These are phyloP conservation scores for Sphaerulina vaccinii DNA, from an alignment of 2,329 filamentous ascomycete genomes.

Conservation along the genomic window DNA sequence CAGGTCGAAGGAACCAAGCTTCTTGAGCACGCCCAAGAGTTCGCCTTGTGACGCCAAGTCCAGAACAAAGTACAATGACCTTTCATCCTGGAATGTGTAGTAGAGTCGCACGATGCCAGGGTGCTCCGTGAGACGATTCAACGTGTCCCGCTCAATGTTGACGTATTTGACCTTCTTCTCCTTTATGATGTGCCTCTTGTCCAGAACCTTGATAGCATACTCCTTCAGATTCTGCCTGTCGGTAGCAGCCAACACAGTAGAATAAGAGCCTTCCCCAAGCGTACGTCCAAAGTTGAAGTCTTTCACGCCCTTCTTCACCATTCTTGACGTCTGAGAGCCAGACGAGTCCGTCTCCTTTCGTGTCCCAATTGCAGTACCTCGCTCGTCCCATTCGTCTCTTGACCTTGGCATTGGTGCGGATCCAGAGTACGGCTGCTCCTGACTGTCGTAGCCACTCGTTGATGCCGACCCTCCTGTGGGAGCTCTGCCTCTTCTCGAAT, in stretches of 20 bases:
- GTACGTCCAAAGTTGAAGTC: conserved; percentile 93
- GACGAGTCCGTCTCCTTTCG: conserved; percentile 76
- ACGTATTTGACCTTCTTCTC: conserved; percentile 99
- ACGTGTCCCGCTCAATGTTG: conserved; percentile 97
- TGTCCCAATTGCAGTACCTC: conserved; percentile 81
- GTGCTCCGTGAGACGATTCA: conserved; percentile 94
- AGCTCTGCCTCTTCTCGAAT: conserved; percentile 61
- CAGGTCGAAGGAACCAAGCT: conserved; percentile 88
- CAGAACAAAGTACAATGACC: conserved; percentile 93
- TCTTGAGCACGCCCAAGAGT: conserved; percentile 87
- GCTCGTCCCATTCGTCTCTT: conserved; percentile 88
- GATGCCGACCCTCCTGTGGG: conserved; percentile 27
- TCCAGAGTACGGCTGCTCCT: conserved; percentile 25
- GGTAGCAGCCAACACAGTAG: conserved; percentile 87
- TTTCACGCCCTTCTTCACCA: conserved; percentile 94
- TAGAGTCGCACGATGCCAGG: conserved; percentile 95
- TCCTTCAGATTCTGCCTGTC: conserved; percentile 93
- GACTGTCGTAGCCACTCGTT: conserved; percentile 27
- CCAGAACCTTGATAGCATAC: conserved; percentile 96
- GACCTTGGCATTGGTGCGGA: conserved; percentile 63
- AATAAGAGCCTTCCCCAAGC: conserved; percentile 95
- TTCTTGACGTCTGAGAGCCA: conserved; percentile 75
- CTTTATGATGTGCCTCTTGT: conserved; percentile 99
- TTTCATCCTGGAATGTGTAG: conserved; percentile 97
- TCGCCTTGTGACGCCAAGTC: conserved; percentile 92